Evolutionary conservation across 1,284 basidiomycete genomes (phyloP).

Genomic region (Singerocomus rubriflavus): DNA sequence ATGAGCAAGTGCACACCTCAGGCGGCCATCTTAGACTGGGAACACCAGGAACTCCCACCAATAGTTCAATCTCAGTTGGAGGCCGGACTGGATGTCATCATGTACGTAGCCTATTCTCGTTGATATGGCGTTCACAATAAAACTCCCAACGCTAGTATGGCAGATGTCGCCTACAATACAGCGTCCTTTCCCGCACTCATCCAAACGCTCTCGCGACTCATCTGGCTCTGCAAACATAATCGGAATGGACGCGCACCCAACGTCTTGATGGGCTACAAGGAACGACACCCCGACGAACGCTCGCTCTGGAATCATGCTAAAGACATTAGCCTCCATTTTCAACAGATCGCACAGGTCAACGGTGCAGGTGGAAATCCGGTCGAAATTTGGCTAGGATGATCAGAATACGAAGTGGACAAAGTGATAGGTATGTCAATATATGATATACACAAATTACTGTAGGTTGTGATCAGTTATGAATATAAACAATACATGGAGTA

Average conservation of each 20-base stretch:
- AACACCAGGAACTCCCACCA: slow-evolving; percentile 49
- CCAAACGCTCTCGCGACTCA: slow-evolving; percentile 49
- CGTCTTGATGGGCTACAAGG: slow-evolving; percentile 78
- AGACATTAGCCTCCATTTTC: slow-evolving; percentile 50
- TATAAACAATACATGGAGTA: slow-evolving; percentile 6
- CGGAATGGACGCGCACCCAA: slow-evolving; percentile 35
- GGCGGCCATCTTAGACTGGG: slow-evolving; percentile 73
- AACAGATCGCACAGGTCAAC: slow-evolving; percentile 48
- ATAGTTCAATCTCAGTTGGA: slow-evolving; percentile 41
- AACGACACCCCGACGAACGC: slow-evolving; percentile 72
- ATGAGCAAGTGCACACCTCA: slow-evolving; percentile 34
- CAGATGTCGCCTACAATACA: slow-evolving; percentile 89
- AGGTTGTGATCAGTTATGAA: neutral
- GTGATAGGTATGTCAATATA: slow-evolving; percentile 12
- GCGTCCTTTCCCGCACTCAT: slow-evolving; percentile 72
- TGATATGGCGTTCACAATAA: no score
- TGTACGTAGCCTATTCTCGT: slow-evolving; percentile 39
- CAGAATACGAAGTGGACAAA: slow-evolving; percentile 1
- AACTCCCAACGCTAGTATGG: slow-evolving; percentile 54
- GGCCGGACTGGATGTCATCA: slow-evolving; percentile 51
- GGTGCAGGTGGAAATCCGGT: slow-evolving; percentile 61
- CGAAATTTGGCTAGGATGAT: slow-evolving; percentile 66
- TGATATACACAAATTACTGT: slow-evolving; percentile 1
- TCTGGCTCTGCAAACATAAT: slow-evolving; percentile 28
- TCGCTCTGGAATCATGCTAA: slow-evolving; percentile 64